Evolutionary conservation across 2,329 filamentous ascomycete species (phyloP).

Genomic region (Juglanconis sp.): DNA sequence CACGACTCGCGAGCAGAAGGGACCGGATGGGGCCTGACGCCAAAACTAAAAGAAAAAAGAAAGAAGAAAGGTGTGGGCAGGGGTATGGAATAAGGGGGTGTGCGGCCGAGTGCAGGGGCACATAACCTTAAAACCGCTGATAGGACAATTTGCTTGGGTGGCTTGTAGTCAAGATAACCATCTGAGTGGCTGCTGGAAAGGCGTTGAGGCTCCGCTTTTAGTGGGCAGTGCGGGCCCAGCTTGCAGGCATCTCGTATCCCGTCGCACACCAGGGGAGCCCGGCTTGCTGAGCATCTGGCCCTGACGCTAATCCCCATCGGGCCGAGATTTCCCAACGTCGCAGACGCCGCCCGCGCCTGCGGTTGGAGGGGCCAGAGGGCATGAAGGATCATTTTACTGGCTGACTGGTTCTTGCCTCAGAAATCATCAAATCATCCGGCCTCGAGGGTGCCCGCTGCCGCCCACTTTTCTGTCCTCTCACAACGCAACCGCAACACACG

Average conservation of each 20-base stretch:
- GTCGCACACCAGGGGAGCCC: not conserved
- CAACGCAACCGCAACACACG: not conserved
- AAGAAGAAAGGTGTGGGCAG: slow-evolving; percentile 1
- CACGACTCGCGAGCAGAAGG: not conserved
- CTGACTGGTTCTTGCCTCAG: not conserved
- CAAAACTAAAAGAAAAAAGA: slow-evolving; percentile 8
- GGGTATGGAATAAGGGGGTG: not conserved
- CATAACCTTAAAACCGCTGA: slow-evolving; percentile 17
- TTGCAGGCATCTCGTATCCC: not conserved
- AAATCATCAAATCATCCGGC: not conserved
- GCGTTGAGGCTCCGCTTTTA: slow-evolving; percentile 3
- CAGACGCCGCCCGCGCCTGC: not conserved
- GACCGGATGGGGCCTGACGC: slow-evolving; percentile 8
- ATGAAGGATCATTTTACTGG: slow-evolving; percentile 8
- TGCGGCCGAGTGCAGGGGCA: not conserved
- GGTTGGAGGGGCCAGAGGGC: not conserved
- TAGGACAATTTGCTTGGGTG: slow-evolving; percentile 12
- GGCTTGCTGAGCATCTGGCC: not conserved
- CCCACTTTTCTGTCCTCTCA: not conserved
- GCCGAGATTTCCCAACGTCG: not conserved
- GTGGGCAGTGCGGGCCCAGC: not conserved
- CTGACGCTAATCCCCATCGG: slow-evolving; percentile 14
- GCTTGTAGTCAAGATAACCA: not conserved
- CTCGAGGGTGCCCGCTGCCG: not conserved
- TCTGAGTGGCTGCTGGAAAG: slow-evolving; percentile 5